phyloP scores from a whole-genome alignment of 805 yeast genomes.

The Nakazawaea ishiwadae region DNA sequence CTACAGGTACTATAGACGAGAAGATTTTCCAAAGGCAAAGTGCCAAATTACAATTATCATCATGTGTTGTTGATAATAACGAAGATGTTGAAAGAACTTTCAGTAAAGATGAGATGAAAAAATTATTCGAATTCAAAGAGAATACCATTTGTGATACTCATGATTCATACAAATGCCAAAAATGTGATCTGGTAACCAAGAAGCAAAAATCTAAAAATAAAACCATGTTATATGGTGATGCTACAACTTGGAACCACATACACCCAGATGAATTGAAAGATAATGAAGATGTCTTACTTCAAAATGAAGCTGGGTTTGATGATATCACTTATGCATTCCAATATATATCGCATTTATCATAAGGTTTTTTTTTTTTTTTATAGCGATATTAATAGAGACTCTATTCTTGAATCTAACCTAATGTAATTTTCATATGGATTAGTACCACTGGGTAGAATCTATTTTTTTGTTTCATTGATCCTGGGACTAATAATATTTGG shows the following conservation, averaged over 20 bases:
- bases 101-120: constrained; percentile 73
- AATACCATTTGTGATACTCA: constrained; percentile 85
- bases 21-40: constrained; percentile 94
- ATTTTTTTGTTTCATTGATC: too few species aligned
- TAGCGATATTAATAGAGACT: not conserved
- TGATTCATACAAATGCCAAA: constrained; percentile 81
- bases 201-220: constrained; percentile 61
- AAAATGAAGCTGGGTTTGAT: constrained; percentile 63
- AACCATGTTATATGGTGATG: constrained; percentile 95
- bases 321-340: constrained; percentile 88
- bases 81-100: constrained; percentile 92
- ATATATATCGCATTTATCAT: constrained; percentile 75
- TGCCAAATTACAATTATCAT: constrained; percentile 86
- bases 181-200: constrained; percentile 54
- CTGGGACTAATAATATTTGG: too few species aligned
- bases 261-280: constrained; percentile 52
- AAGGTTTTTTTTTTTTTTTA: not conserved
- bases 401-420: not conserved
- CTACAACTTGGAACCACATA: constrained; percentile 96
- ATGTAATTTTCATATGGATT: not conserved
- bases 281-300: constrained; percentile 74
- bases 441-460: too few species aligned
- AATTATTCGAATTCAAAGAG: constrained; percentile 66
- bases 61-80: constrained; percentile 95
- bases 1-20: constrained; percentile 95